Conservation (phyloP, 257 asterid species). For the Ballota nigra region DNA sequence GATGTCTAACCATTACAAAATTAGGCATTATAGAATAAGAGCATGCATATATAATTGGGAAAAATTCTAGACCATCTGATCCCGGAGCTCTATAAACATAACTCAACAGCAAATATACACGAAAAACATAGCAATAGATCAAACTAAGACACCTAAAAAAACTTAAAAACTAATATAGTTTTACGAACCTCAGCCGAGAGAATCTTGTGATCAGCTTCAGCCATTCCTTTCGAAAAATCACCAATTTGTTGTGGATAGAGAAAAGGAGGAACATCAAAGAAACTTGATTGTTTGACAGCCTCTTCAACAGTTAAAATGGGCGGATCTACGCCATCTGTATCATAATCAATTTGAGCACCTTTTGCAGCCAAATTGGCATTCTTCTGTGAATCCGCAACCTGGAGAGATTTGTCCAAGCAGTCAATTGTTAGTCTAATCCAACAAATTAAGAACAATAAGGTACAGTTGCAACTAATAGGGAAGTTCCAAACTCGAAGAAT, state of each 20-base stretch:
- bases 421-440: not conserved
- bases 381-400: slow-evolving; percentile 68
- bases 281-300: slow-evolving; percentile 60
- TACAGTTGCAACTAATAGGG: no score
- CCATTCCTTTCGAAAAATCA: slow-evolving; percentile 71
- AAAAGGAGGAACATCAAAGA: slow-evolving; percentile 46
- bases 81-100: not conserved
- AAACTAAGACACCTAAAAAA: no score
- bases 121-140: not conserved
- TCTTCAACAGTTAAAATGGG: slow-evolving; percentile 77
- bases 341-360: slow-evolving; percentile 49
- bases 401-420: slow-evolving; percentile 3
- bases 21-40: not conserved
- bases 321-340: slow-evolving; percentile 47
- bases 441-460: not conserved
- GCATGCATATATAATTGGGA: not conserved
- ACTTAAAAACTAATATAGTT: no score
- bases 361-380: slow-evolving; percentile 58
- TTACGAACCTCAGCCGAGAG: slow-evolving; percentile 56
- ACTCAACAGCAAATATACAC: not conserved
- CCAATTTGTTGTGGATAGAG: slow-evolving; percentile 50
- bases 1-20: not conserved
- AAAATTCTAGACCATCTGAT: not conserved
- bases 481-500: not conserved
- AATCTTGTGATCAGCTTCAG: slow-evolving; percentile 69